Base-by-base conservation (phyloP, 768 basidiomycete species). In the Lactarius hengduanensis region DNA sequence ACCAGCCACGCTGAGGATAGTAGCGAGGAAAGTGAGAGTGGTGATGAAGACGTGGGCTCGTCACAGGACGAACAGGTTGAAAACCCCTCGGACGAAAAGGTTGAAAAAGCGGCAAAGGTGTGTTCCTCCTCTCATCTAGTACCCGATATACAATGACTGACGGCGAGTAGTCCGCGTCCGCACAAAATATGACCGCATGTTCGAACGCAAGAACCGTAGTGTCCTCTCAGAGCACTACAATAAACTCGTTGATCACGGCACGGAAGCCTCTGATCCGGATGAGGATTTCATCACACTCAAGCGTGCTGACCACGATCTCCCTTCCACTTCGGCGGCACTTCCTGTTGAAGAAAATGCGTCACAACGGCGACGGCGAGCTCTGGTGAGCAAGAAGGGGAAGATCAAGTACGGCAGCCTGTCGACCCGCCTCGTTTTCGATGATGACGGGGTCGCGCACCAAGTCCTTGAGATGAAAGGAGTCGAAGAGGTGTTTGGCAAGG, bases 101-200 rank as follows among this genome's bases (percentile, higher is more conserved):
- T 59, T 22, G 67, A 53, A 20, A 62, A 67, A 18, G 20, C 10
- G 15, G 45, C 57, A 30, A 36, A 55, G 45, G 43, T 57, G 61
- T 62, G 62, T 13, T 58, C 15, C 10, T 32, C 47, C 11, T 58
- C 40, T 30, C 15, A 16, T 34, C 2, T 16, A n/a, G 6, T 43
- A 40, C 36, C 47, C n/a, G 41, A 22, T 41, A 57, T 55, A 56
- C 54, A 36, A 20, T 22, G 55, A 26, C 15, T n/a, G 43, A 57
- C 32, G 18, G 18, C 22, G 22, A 45, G 53, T 22, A 67, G 66
- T 26, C 58, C 78, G 77, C 53, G 88, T 91, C 0, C 86, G 91
- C 59, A 98, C 96, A 3, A 98, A 96, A 78, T 97, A 98, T 76
- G 96, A 98, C 76, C 86, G 93, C 61, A 98, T 99, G 95, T 98